Conservation (phyloP, 192 early-diverging fungal genomes). For the Geranomyces variabilis region DNA sequence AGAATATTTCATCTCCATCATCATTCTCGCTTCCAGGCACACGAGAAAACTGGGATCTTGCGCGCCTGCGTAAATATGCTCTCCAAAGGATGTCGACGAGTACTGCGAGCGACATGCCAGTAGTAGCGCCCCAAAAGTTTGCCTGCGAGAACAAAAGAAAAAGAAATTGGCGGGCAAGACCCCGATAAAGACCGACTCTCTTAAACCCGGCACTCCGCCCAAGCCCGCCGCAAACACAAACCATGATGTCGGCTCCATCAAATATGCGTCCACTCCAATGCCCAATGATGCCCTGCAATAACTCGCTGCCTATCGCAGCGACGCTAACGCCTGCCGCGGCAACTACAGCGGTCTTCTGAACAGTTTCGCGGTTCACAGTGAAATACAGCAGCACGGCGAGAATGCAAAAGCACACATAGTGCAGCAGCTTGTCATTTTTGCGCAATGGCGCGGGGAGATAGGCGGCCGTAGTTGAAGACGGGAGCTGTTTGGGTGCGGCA, state of each 20-base stretch:
- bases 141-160: background rate
- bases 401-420: background rate
- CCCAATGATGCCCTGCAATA: background rate
- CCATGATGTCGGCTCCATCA: slow-evolving; percentile 5
- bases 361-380: background rate
- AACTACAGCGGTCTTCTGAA: background rate
- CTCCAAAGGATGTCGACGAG: background rate
- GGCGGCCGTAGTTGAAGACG: background rate
- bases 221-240: background rate
- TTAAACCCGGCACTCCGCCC: too few relatives aligned
- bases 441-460: background rate
- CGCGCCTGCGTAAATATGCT: background rate
- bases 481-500: background rate
- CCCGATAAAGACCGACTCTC: too few relatives aligned
- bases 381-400: background rate
- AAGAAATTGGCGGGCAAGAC: too few relatives aligned
- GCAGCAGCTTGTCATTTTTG: slow-evolving; percentile 15
- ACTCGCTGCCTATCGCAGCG: background rate
- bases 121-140: background rate
- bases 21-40: background rate
- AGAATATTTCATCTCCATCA: background rate
- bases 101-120: background rate
- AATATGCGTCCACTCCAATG: background rate
- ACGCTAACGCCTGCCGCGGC: background rate
- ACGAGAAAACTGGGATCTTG: background rate